These are phyloP conservation scores for Apiospora sp. DNA, from an alignment of 2,329 filamentous ascomycete genomes.

Conservation along the genomic window DNA sequence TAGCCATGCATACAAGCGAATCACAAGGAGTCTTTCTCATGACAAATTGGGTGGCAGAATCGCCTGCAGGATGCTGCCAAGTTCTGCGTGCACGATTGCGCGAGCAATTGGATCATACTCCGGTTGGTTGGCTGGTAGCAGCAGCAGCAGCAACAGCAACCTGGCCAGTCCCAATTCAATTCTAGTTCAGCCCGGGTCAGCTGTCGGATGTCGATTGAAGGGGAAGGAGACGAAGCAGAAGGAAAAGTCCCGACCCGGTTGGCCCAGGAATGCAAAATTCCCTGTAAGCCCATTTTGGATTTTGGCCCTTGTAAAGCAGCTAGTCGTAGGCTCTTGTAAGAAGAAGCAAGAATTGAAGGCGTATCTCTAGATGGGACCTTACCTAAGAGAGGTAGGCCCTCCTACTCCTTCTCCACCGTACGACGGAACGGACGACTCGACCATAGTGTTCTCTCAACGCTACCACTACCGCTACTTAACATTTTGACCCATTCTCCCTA, in stretches of 20 bases:
- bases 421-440: constrained; percentile 20
- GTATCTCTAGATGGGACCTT: constrained; percentile 10
- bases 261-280: constrained; percentile 24
- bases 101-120: background rate
- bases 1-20: background rate
- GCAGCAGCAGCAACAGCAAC: no score
- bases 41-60: background rate
- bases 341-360: constrained; percentile 19
- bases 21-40: background rate
- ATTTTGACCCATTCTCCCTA: constrained; percentile 13
- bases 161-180: background rate
- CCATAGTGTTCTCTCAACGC: constrained; percentile 17
- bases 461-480: background rate
- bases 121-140: background rate
- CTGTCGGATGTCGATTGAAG: background rate
- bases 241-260: constrained; percentile 7
- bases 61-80: background rate
- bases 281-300: background rate
- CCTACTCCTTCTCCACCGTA: constrained; percentile 7
- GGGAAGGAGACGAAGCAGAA: background rate
- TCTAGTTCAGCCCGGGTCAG: constrained; percentile 5
- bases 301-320: constrained; percentile 3
- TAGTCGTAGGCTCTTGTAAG: constrained; percentile 4
- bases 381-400: constrained; percentile 2
- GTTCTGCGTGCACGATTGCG: constrained; percentile 5